These are phyloP conservation scores for Tricholoma flavovirens DNA, from an alignment of 768 basidiomycete species.

Conservation along the genomic window DNA sequence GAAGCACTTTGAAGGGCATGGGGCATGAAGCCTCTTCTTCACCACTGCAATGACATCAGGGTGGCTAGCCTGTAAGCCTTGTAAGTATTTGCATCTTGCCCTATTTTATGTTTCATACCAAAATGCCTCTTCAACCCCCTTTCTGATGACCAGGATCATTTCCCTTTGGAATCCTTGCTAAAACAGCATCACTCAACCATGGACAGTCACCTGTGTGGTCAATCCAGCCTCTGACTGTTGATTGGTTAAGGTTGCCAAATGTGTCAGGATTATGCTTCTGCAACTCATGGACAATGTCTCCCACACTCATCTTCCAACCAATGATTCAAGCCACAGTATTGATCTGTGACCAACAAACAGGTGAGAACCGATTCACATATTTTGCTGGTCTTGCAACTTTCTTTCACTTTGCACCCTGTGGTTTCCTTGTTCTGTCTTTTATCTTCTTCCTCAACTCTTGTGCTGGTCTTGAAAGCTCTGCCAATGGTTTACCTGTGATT, in stretches of 20 bases:
- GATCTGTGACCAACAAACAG: background rate
- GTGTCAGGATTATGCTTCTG: constrained; percentile 9
- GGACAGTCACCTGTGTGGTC: constrained; percentile 13
- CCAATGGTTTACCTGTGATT: background rate
- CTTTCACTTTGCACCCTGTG: background rate
- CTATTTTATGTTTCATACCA: constrained; percentile 9
- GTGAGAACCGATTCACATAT: background rate
- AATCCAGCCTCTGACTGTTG: constrained; percentile 21
- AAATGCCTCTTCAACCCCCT: constrained; percentile 14
- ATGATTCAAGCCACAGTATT: background rate
- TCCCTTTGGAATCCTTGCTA: constrained; percentile 2
- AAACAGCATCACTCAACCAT: constrained; percentile 15
- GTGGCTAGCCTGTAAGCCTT: constrained; percentile 6
- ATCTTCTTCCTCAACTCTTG: background rate
- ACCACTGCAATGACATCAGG: constrained; percentile 15
- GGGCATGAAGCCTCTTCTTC: constrained; percentile 6
- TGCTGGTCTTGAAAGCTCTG: background rate
- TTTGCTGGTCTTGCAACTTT: background rate
- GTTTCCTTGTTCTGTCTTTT: background rate
- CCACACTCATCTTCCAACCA: background rate
- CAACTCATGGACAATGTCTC: constrained; percentile 11
- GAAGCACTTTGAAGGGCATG: constrained; percentile 18
- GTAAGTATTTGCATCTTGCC: background rate
- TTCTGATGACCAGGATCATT: constrained; percentile 9
- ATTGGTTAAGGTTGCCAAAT: constrained; percentile 13